A percentile compares a stretch with the other conserved stretches of the same genome.
These are phyloP conservation scores for Coemansia sp. DNA, from an alignment of 192 early-diverging fungal species.

Conservation along the genomic window DNA sequence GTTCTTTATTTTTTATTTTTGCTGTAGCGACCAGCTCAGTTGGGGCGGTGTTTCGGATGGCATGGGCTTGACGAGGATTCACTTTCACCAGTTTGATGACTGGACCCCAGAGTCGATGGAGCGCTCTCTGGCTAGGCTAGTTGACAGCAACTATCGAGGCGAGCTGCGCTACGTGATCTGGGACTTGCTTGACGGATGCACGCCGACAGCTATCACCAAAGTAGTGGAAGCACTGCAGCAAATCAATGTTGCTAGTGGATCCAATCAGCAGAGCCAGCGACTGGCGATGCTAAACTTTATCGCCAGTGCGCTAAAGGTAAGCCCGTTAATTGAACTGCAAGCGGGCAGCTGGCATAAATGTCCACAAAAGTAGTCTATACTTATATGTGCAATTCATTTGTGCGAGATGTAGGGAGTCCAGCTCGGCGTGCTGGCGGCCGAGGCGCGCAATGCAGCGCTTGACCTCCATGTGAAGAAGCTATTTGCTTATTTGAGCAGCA, in stretches of 20 bases:
- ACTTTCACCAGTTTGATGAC: constrained; percentile 35
- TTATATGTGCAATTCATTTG: constrained; percentile 1
- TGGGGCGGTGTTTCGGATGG: constrained; percentile 37
- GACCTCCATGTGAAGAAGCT: constrained; percentile 39
- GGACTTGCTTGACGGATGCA: constrained; percentile 26
- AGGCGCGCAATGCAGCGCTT: constrained; percentile 37
- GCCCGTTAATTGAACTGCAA: constrained; percentile 5
- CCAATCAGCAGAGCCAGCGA: constrained; percentile 15
- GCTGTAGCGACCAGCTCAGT: constrained; percentile 36
- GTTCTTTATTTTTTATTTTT: not conserved
- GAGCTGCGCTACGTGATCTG: constrained; percentile 34
- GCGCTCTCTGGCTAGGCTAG: constrained; percentile 8
- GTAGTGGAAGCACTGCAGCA: constrained; percentile 18
- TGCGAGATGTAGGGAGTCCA: constrained; percentile 34
- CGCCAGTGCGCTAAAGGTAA: constrained; percentile 30
- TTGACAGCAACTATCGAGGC: constrained; percentile 18
- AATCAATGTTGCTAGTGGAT: constrained; percentile 4
- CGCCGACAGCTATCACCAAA: not conserved
- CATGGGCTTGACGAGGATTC: constrained; percentile 29
- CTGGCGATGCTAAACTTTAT: constrained; percentile 33
- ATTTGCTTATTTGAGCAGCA: constrained; percentile 23
- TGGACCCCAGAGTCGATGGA: constrained; percentile 24
- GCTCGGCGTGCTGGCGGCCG: constrained; percentile 13
- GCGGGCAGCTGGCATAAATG: not conserved
- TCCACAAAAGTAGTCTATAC: not conserved